Conservation (phyloP, 2,329 filamentous ascomycete genomes). For the Ceratocystis albifundus region DNA sequence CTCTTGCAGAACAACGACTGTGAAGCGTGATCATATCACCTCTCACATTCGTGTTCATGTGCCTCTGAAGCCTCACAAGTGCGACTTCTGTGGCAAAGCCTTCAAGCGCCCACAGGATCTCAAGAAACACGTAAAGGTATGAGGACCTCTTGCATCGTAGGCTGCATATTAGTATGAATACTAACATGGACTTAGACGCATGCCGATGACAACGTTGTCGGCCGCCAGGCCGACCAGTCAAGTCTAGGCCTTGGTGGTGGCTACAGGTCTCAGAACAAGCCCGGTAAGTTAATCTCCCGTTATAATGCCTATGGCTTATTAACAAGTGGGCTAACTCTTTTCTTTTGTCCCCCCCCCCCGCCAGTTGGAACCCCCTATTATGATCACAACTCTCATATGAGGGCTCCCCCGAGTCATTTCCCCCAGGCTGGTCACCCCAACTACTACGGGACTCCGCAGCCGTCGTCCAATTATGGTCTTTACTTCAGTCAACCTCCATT, state of each 20-base stretch:
- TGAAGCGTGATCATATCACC: constrained; percentile 98
- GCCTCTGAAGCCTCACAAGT: constrained; percentile 98
- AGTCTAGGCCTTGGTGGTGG: constrained; percentile 39
- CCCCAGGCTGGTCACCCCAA: constrained; percentile 43
- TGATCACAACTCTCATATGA: constrained; percentile 54
- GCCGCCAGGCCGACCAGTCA: constrained; percentile 39
- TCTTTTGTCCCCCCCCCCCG: too few relatives aligned
- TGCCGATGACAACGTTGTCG: constrained; percentile 78
- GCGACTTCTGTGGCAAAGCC: constrained; percentile 94
- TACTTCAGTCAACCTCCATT: constrained; percentile 61
- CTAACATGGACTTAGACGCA: constrained; percentile 49
- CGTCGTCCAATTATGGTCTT: constrained; percentile 53
- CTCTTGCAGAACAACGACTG: constrained; percentile 86
- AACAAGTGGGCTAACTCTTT: constrained; percentile 24
- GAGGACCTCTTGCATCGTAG: constrained; percentile 20
- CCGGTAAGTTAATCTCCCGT: constrained; percentile 37
- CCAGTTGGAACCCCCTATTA: constrained; percentile 45
- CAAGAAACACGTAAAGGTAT: constrained; percentile 93
- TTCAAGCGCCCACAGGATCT: constrained; percentile 98
- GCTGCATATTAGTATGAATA: background rate
- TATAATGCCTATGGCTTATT: constrained; percentile 27
- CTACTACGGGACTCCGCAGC: constrained; percentile 48
- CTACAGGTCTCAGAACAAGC: constrained; percentile 43
- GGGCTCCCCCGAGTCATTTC: constrained; percentile 45
- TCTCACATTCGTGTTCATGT: constrained; percentile 98